Base-by-base conservation (phyloP, 805 yeast species). In the Metschnikowia matae region DNA sequence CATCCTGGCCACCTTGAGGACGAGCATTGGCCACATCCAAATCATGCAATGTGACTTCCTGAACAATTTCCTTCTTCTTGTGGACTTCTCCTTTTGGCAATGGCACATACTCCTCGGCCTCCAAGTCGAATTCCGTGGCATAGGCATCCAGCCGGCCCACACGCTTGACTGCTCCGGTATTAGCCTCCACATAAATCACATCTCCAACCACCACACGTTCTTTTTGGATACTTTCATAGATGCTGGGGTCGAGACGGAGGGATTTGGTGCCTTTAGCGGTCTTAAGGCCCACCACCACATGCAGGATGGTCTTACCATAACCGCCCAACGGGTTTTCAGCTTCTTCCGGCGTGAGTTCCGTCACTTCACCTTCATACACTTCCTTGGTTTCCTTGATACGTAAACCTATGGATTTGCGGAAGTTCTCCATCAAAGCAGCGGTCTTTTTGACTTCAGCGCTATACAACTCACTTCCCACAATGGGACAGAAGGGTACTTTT, bases 31-130 rank as follows among this genome's bases (percentile, higher is more conserved):
- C 97, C 51, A 89, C 87, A 69, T 94, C 99, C 65, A 94, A 78
- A 68, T 94, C 99, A 67, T 94, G 97, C 60, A 94, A 78, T 3
- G 98, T 89, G 41, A 94, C 97, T 60, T 94, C 97, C 73, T 94
- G 99, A 18, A 94, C 96, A 61, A 92, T 90, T 70, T 94, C 98
- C 68, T 94, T 94, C 78, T 94, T 90, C 67, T 92, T 91, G 75
- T 94, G 99, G 41, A 94, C 96, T 69, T 94, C 99, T 48, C 99
- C 99, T 73, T 94, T 95, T 54, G 99, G 99, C 61, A 95, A 79
- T 40, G 99, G 97, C 20, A 94, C 98, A 69, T 94, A 94, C 71
- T 94, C 98, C 71, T 95, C 97, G 26, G 98, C 97, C 77, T 94
- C 98, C 53, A 95, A 80, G 70, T 94, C 99, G 62, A 91, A 94